Base-by-base conservation (phyloP, 495 filamentous ascomycete species). In the Parathielavia hyrcaniae region DNA sequence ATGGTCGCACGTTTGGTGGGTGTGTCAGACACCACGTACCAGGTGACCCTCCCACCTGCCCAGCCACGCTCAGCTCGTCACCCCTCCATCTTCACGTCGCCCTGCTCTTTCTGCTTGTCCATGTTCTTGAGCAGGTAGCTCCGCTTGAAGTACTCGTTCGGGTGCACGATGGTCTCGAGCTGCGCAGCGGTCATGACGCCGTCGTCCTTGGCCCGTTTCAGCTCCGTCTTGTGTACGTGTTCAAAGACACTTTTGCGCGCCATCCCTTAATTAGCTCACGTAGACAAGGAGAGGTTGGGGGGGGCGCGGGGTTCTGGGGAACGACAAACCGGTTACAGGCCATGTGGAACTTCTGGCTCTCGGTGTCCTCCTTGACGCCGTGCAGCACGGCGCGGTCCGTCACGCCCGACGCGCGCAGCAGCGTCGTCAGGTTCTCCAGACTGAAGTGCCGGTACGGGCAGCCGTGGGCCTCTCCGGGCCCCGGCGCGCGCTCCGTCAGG, bases 61-160 rank as follows among this genome's bases (percentile, higher is more conserved):
- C 30, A 22, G 4, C 32, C 41, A 20, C 8, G 23, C 45, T 32
- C 43, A 40, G 12, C 53, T 30, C 43, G 26, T 61, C 46, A 71
- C 13, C 60, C 73, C 49, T 78, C 77, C 77, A 80, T 81, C 70
- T 78, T 78, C 6, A 80, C 71, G 63, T 81, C 79, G 2, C 64
- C 41, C 32, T 48, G 38, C 50, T 61, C 16, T 17, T 51, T 17
- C 20, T 39, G 13, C 47, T 76, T 80, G 17, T 76, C 81, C 32
- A 87, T 67, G 65, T 90, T 85, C 79, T 89, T 96, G 47, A 97
- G 71, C 63, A 95, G 63, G 71, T 88, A 97, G 67, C 89, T 92
- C 60, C 91, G 81, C 78, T 93, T 92, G 72, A 97, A 97, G 71
- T 97, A 99, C 55, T 90, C 90, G 71, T 99, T 99, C 11, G 95